phyloP scores from a whole-genome alignment of 495 filamentous ascomycete genomes.

The Aspergillus nidulans region DNA sequence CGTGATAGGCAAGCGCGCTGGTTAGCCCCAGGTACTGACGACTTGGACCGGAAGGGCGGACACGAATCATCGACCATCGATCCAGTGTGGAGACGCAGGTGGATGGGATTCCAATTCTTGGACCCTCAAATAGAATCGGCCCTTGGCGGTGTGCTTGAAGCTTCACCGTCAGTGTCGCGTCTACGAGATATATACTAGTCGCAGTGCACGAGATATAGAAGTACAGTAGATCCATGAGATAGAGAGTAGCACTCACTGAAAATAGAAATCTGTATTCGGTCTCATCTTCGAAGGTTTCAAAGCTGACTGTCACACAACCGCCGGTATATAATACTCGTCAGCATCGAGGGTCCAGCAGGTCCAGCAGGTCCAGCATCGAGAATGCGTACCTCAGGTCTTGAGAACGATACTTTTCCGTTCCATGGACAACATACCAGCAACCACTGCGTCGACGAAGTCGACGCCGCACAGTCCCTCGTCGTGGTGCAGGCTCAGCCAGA shows the following conservation, averaged over 20 bases:
- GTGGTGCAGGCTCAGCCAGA: background rate
- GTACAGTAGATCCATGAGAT: too few relatives aligned
- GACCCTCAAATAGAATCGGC: slow-evolving; percentile 7
- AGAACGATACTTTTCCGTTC: background rate
- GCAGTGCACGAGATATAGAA: too few relatives aligned
- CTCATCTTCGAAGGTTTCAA: background rate
- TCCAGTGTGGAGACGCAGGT: slow-evolving; percentile 12
- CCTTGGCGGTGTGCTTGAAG: slow-evolving; percentile 6
- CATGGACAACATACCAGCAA: background rate
- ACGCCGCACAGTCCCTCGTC: background rate
- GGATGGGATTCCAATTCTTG: slow-evolving; percentile 9
- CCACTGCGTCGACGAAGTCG: too few relatives aligned
- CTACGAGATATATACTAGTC: too few relatives aligned
- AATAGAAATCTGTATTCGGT: background rate
- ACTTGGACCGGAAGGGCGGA: slow-evolving; percentile 22
- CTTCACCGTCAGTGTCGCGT: background rate
- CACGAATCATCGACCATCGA: slow-evolving; percentile 23
- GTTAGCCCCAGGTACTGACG: slow-evolving; percentile 24
- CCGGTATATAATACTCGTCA: too few relatives aligned
- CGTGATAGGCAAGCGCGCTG: slow-evolving; percentile 16
- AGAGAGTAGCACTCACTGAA: background rate
- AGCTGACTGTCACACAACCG: too few relatives aligned
- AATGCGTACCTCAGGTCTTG: background rate
- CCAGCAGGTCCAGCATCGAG: background rate
- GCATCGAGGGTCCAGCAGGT: too few relatives aligned